A percentile compares a stretch with the other conserved stretches of the same genome.
These are phyloP conservation scores for Aspergillus wentii DNA, from an alignment of 495 filamentous ascomycete species.

Conservation along the genomic window DNA sequence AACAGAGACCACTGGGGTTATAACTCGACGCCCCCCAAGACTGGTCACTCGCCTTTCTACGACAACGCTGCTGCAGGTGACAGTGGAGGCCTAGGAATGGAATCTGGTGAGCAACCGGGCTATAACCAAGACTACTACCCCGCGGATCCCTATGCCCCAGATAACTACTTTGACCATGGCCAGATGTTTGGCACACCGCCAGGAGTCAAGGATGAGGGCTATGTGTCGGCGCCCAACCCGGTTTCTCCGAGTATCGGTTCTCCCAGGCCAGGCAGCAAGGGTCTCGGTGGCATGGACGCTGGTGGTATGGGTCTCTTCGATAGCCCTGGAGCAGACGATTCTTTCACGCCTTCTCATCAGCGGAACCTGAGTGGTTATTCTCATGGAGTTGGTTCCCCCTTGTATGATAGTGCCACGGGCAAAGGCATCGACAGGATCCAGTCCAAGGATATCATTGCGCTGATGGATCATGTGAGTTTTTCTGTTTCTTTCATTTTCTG, in stretches of 20 bases:
- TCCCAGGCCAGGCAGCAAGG: constrained; percentile 58
- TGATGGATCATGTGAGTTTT: constrained; percentile 87
- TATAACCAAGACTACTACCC: constrained; percentile 38
- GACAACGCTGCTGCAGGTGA: constrained; percentile 41
- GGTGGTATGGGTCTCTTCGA: constrained; percentile 51
- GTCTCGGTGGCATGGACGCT: constrained; percentile 52
- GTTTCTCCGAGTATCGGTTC: constrained; percentile 51
- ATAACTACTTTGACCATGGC: constrained; percentile 30
- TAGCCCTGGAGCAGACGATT: constrained; percentile 58
- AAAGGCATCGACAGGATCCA: constrained; percentile 88
- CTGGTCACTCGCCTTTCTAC: constrained; percentile 34
- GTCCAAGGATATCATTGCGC: constrained; percentile 91
- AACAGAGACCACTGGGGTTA: constrained; percentile 51
- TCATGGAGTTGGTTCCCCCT: constrained; percentile 67
- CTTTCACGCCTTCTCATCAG: constrained; percentile 53
- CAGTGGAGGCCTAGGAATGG: constrained; percentile 23
- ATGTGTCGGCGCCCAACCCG: constrained; percentile 78
- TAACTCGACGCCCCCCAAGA: constrained; percentile 42
- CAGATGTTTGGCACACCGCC: constrained; percentile 39
- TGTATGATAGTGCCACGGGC: constrained; percentile 90
- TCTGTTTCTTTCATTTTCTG: not conserved
- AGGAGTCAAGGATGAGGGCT: constrained; percentile 74
- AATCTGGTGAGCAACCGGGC: constrained; percentile 20
- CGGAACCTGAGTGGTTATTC: constrained; percentile 85
- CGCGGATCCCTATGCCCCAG: constrained; percentile 29